These are phyloP conservation scores for Aspergillus sergii DNA, from an alignment of 2,329 filamentous ascomycete species.

Conservation along the genomic window DNA sequence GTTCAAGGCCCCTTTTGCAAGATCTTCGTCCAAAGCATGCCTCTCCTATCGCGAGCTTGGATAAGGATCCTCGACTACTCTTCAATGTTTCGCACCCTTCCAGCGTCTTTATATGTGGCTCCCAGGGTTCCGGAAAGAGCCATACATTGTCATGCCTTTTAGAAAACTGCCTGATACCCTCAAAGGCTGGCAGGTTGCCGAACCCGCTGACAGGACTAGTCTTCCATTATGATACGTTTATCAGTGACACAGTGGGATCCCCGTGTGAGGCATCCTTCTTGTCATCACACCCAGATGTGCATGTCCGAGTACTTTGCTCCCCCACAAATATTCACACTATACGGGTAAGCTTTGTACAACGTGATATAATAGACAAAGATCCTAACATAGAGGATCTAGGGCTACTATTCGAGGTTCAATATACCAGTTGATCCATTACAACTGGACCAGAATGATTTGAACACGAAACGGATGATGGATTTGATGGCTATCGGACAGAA, in stretches of 20 bases:
- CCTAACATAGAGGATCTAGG: slow-evolving; percentile 21
- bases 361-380: background rate
- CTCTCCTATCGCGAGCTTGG: background rate
- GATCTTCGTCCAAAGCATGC: too few species aligned
- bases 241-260: slow-evolving; percentile 50
- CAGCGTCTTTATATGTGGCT: slow-evolving; percentile 58
- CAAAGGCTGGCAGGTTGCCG: slow-evolving; percentile 38
- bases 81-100: slow-evolving; percentile 22
- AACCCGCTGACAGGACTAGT: slow-evolving; percentile 58
- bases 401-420: slow-evolving; percentile 48
- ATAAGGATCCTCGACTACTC: slow-evolving; percentile 16
- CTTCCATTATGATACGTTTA: slow-evolving; percentile 66
- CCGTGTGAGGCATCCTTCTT: slow-evolving; percentile 65
- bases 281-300: slow-evolving; percentile 45
- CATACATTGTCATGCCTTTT: slow-evolving; percentile 47
- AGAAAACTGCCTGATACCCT: slow-evolving; percentile 60
- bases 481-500: slow-evolving; percentile 59
- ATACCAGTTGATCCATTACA: slow-evolving; percentile 55
- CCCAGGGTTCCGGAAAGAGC: slow-evolving; percentile 61
- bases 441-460: slow-evolving; percentile 56
- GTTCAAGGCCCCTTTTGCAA: background rate
- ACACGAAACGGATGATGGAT: slow-evolving; percentile 60
- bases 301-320: slow-evolving; percentile 58
- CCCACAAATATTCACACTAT: slow-evolving; percentile 51
- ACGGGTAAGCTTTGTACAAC: slow-evolving; percentile 1